Base-by-base conservation (phyloP, 345 rosid genomes). In the Euphorbia peplus region DNA sequence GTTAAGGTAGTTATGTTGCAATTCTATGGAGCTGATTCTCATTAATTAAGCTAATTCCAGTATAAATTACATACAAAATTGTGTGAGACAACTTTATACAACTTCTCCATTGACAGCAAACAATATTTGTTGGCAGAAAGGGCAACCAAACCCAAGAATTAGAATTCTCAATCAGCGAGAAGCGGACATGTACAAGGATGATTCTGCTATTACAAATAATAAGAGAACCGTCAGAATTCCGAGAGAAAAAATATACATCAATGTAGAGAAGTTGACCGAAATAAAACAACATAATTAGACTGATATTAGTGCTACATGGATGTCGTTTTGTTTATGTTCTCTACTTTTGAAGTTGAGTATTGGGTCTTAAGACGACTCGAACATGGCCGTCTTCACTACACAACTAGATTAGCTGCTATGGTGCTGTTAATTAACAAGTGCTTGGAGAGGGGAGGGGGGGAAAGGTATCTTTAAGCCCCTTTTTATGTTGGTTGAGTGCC, bases 61-160 rank as follows among this genome's bases (percentile, higher is more conserved):
- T 76, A 72, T 67, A 79, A 72, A 60, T 80, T 79, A 76, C 83
- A 66, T 82, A 74, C 83, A 86, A 86, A 82, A 83, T 73, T 70
- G 69, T 35, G 77, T 35, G 72, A 56, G 66, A 53, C 57, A 51
- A 58, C 68, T 74, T 76, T 74, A 63, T 70, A 82, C 83, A 80
- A 67, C 63, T 68, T 78, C 69, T 53, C 70, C 61, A 53, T 24
- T 63, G 63, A 61, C 26, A 28, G 35, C 57, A 75, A 71, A 67
- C 67, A 68, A 39, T 60, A 37, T 12, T 70, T 51, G 65, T 21
- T 32, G 70, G 29, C 73, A 19, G 60, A 8, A 50, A 57, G 29
- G 29, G 30, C 19, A 35, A 56, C 15, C 41, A 13, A 52, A 54
- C 47, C 48, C 68, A 48, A 67, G 60, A 71, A 70, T 67, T 78